phyloP scores from a whole-genome alignment of 179 eudicot species.

The Camellia oleifera region DNA sequence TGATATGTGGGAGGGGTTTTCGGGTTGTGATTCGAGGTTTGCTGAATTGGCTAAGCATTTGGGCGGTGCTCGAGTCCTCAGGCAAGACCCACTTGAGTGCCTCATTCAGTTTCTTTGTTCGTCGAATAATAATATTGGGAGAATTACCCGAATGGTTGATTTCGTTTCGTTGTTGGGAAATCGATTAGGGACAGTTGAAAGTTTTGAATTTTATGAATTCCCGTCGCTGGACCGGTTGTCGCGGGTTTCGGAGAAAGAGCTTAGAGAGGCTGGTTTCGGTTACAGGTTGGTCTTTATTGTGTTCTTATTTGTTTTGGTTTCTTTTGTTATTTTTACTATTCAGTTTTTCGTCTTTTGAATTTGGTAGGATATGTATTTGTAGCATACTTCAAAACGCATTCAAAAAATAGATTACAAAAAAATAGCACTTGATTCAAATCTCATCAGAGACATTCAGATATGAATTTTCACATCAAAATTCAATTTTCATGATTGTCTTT shows the following conservation, averaged over 20 bases:
- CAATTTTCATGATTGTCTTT: no score
- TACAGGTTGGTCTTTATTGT: constrained; percentile 53
- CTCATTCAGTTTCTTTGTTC: constrained; percentile 85
- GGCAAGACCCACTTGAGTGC: constrained; percentile 94
- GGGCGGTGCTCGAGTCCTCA: constrained; percentile 84
- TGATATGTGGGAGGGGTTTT: constrained; percentile 69
- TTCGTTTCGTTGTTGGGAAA: constrained; percentile 66
- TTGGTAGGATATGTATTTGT: not conserved
- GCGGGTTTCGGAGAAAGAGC: constrained; percentile 66
- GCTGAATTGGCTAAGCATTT: constrained; percentile 52
- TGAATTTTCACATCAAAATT: not conserved
- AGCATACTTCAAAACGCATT: no score
- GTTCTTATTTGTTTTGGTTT: not conserved
- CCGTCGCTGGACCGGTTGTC: constrained; percentile 64
- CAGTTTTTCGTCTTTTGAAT: not conserved
- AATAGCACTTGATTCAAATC: not conserved
- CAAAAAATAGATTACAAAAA: not conserved
- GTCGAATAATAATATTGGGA: constrained; percentile 73
- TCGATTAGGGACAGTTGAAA: constrained; percentile 65
- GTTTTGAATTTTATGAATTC: constrained; percentile 62
- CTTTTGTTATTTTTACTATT: not conserved
- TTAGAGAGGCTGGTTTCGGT: constrained; percentile 88
- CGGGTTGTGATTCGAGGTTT: constrained; percentile 64
- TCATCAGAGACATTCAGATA: no score
- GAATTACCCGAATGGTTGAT: constrained; percentile 92